Conservation (phyloP, 192 early-diverging fungal species). For the Coemansia erecta region DNA sequence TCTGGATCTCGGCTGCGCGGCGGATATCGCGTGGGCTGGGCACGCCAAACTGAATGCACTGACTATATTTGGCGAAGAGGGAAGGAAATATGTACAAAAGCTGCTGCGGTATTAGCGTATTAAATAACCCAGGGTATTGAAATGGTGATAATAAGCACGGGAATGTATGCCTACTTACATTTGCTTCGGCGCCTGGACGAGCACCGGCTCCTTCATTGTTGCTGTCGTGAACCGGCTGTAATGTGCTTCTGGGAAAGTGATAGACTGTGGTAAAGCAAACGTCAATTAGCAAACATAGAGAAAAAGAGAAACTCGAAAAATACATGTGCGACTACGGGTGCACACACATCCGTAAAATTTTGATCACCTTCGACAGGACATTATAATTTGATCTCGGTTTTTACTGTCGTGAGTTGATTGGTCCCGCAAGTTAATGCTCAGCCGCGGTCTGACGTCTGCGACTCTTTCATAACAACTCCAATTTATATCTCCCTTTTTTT, state of each 20-base stretch:
- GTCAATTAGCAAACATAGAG: neutral
- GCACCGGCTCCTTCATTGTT: conserved; percentile 78
- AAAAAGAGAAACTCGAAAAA: neutral
- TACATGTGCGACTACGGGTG: neutral
- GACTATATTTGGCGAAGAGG: conserved; percentile 51
- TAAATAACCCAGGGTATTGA: too few relatives aligned
- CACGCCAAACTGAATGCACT: conserved; percentile 93
- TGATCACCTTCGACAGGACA: too few relatives aligned
- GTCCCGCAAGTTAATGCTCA: too few relatives aligned
- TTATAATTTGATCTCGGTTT: too few relatives aligned
- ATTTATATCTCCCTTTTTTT: too few relatives aligned
- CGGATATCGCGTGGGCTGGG: conserved; percentile 86
- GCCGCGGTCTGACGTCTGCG: too few relatives aligned
- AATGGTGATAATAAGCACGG: too few relatives aligned
- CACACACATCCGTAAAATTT: too few relatives aligned
- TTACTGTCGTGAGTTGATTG: too few relatives aligned
- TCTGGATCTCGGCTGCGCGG: conserved; percentile 85
- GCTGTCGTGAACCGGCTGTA: neutral
- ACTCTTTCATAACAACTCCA: too few relatives aligned
- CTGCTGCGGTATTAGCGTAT: neutral
- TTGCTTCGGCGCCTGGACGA: conserved; percentile 67
- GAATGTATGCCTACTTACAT: conserved; percentile 55
- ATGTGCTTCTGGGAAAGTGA: neutral
- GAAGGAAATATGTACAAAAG: neutral
- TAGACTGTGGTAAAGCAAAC: neutral